These are phyloP conservation scores for Cercospora canescens DNA, from an alignment of 2,329 filamentous ascomycete species.

Conservation along the genomic window DNA sequence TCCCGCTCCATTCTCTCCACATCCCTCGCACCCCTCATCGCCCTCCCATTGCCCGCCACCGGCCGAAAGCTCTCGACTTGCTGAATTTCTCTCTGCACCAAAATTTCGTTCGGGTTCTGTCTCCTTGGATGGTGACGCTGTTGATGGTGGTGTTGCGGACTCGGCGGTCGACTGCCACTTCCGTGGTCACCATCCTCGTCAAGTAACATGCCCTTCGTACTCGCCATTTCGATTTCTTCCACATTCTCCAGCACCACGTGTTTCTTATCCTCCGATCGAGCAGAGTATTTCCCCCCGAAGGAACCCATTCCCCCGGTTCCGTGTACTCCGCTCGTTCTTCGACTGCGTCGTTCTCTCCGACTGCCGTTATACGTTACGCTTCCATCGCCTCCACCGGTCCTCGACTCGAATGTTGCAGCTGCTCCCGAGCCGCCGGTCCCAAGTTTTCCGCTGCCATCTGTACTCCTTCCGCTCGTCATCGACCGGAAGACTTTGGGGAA, in stretches of 20 bases:
- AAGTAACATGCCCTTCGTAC: neutral
- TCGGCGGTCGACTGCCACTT: neutral
- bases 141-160: neutral
- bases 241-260: slow-evolving; percentile 6
- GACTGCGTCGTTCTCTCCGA: neutral
- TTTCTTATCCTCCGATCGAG: neutral
- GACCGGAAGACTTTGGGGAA: slow-evolving; percentile 29
- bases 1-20: slow-evolving; percentile 13
- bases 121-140: neutral
- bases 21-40: slow-evolving; percentile 5
- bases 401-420: neutral
- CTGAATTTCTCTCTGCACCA: slow-evolving; percentile 18
- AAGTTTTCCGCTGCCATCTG: neutral
- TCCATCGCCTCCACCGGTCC: neutral
- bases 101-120: neutral
- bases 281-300: neutral
- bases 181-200: neutral
- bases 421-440: neutral
- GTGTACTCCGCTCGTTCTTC: neutral
- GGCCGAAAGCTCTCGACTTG: slow-evolving; percentile 13
- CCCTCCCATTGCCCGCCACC: neutral
- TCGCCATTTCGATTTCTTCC: slow-evolving; percentile 14
- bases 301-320: neutral
- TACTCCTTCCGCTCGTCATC: neutral
- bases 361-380: neutral